phyloP scores from a whole-genome alignment of 345 rosid species.

The Reutealis trisperma region DNA sequence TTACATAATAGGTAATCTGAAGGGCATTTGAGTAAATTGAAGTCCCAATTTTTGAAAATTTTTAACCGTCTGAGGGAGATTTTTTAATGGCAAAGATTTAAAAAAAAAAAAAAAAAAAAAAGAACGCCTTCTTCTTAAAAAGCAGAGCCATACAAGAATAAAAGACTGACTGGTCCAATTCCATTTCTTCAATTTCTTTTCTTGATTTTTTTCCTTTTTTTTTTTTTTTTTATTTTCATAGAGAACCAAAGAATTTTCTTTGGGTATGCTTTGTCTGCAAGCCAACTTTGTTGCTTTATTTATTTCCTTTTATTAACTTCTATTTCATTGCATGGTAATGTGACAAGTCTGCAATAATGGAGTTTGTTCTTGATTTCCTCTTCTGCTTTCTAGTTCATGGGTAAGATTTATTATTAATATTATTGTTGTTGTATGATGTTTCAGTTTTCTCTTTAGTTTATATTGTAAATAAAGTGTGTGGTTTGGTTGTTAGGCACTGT shows the following conservation, averaged over 20 bases:
- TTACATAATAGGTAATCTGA: too few relatives aligned
- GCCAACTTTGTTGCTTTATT: conserved; percentile 39
- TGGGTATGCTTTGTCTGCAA: conserved; percentile 53
- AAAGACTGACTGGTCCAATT: conserved; percentile 1
- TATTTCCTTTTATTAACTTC: not conserved
- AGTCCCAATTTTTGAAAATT: not conserved
- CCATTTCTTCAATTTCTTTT: not conserved
- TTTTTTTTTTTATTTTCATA: not conserved
- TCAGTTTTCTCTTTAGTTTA: too few relatives aligned
- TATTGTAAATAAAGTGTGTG: too few relatives aligned
- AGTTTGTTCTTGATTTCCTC: not conserved
- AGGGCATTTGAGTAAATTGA: not conserved
- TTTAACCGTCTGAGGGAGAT: not conserved
- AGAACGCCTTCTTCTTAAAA: not conserved
- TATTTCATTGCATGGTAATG: not conserved
- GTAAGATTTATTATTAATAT: too few relatives aligned
- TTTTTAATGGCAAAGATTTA: not conserved
- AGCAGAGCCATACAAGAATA: conserved; percentile 5
- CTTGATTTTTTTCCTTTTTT: too few relatives aligned
- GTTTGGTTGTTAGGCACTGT: not conserved
- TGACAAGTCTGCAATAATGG: not conserved
- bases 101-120: not conserved
- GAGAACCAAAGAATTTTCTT: conserved; percentile 21
- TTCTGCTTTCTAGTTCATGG: too few relatives aligned
- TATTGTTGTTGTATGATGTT: too few relatives aligned